Evolutionary conservation across 2,329 filamentous ascomycete species (phyloP).

Genomic region (Phaeosphaeria sp.): DNA sequence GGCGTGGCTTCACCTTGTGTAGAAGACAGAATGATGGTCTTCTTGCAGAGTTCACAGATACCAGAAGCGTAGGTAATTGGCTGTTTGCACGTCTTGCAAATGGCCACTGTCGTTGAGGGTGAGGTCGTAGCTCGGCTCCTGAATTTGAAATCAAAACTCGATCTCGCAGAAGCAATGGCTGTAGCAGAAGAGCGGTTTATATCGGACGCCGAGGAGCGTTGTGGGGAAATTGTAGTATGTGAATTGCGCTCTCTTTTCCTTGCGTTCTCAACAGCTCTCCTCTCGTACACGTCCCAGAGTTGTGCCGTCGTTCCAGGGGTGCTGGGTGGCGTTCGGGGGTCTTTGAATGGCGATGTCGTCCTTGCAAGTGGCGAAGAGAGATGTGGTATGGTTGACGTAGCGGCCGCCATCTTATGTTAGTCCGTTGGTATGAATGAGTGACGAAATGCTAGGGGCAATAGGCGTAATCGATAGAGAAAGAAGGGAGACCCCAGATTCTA

Average conservation of each 20-base stretch:
- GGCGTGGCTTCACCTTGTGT: constrained; percentile 32
- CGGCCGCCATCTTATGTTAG: constrained; percentile 12
- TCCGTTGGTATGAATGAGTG: constrained; percentile 5
- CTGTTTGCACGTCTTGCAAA: constrained; percentile 40
- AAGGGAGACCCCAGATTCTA: constrained; percentile 22
- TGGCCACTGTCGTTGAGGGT: constrained; percentile 31
- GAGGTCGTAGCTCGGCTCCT: constrained; percentile 10
- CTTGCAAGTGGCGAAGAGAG: constrained; percentile 31
- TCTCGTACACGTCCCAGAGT: constrained; percentile 47
- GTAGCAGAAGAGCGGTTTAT: constrained; percentile 15
- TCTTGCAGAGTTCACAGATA: constrained; percentile 41
- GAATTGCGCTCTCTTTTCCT: constrained; percentile 33
- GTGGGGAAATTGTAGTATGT: constrained; percentile 16
- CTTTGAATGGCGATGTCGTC: constrained; percentile 34
- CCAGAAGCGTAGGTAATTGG: constrained; percentile 35
- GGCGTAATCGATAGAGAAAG: constrained; percentile 20
- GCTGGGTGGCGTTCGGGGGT: constrained; percentile 33
- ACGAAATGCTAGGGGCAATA: constrained; percentile 11
- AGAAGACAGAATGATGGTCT: constrained; percentile 30
- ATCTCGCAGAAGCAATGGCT: constrained; percentile 13
- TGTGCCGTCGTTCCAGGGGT: constrained; percentile 38
- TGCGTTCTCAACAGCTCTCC: constrained; percentile 38
- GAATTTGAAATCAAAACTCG: constrained; percentile 38
- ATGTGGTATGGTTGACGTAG: constrained; percentile 26
- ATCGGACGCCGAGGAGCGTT: constrained; percentile 29